Evolutionary conservation across 78 protist genomes (phyloP).

Genomic region (Dictyostelium brefeldianum): DNA sequence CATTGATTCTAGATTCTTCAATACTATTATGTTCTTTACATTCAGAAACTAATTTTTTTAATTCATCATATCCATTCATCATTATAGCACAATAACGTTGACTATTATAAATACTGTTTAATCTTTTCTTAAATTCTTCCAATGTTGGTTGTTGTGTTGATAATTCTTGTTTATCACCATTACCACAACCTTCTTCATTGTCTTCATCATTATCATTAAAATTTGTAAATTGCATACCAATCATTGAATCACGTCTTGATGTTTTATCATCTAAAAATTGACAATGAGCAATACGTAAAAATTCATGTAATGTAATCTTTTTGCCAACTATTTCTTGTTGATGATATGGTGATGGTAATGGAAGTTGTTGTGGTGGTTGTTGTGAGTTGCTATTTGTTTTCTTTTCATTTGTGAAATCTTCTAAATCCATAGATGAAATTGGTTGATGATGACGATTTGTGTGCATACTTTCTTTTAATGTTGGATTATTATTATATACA

Average conservation of each 20-base stretch:
- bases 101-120: constrained; percentile 9
- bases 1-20: constrained; percentile 30
- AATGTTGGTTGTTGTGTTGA: too few relatives aligned
- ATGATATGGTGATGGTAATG: neutral
- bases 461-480: constrained; percentile 5
- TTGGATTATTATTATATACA: neutral
- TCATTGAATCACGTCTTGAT: constrained; percentile 51
- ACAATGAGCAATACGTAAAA: constrained; percentile 39
- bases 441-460: constrained; percentile 4
- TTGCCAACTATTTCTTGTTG: neutral
- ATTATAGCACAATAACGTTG: neutral
- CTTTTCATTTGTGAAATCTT: neutral
- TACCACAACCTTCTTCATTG: neutral
- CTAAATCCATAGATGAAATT: neutral
- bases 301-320: constrained; percentile 57
- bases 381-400: neutral
- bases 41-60: constrained; percentile 13
- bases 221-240: constrained; percentile 33
- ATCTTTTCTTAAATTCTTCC: neutral
- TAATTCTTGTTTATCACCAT: neutral
- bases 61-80: constrained; percentile 47
- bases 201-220: neutral
- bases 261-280: constrained; percentile 58
- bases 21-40: constrained; percentile 28
- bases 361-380: neutral